Conservation (phyloP, 169 alveolate genomes). For the Eimeria falciformis region DNA sequence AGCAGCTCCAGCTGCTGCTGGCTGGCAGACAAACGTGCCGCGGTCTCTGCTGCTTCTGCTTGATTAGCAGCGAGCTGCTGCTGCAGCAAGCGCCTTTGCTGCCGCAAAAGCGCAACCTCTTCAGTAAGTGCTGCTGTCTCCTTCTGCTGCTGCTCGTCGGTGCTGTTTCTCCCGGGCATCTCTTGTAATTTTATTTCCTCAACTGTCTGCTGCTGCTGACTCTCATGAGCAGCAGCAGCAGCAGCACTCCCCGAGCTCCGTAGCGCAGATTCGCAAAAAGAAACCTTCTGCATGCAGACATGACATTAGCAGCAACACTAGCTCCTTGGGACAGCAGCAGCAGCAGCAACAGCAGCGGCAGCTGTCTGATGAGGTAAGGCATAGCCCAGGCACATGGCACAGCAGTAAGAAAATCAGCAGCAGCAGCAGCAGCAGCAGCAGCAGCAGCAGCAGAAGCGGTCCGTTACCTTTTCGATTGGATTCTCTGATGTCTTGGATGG, state of each 20-base stretch:
- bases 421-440: not conserved
- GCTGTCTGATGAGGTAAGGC: too few relatives aligned
- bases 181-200: not conserved
- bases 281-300: slow-evolving; percentile 43
- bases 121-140: not conserved
- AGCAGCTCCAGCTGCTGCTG: slow-evolving; percentile 19
- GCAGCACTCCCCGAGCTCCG: not conserved
- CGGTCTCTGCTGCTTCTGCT: slow-evolving; percentile 10
- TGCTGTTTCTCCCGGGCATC: not conserved
- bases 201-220: slow-evolving; percentile 58
- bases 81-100: slow-evolving; percentile 45
- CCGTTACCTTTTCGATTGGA: too few relatives aligned
- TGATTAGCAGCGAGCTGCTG: slow-evolving; percentile 57
- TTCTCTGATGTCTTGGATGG: too few relatives aligned
- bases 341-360: slow-evolving; percentile 6
- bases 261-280: not conserved
- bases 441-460: slow-evolving; percentile 8
- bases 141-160: slow-evolving; percentile 6
- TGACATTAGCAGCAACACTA: not conserved
- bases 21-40: not conserved
- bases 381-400: not conserved
- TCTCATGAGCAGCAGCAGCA: slow-evolving; percentile 23
- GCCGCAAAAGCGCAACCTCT: slow-evolving; percentile 46
- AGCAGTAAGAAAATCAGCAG: not conserved
- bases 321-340: too few relatives aligned